These are phyloP conservation scores for Saksenaea oblongispora DNA, from an alignment of 371 early-diverging fungal genomes.

Conservation along the genomic window DNA sequence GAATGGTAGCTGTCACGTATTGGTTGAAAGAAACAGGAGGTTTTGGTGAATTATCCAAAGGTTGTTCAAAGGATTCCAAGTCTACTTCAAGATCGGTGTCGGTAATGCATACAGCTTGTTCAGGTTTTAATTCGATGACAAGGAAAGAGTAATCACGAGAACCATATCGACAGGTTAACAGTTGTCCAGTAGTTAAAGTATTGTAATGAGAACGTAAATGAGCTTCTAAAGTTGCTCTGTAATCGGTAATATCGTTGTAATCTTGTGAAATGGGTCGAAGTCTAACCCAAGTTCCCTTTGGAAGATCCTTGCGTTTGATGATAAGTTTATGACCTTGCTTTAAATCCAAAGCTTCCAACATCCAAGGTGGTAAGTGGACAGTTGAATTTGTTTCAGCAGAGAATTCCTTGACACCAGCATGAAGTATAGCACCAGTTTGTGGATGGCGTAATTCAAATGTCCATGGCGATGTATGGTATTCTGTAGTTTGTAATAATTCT, in stretches of 20 bases:
- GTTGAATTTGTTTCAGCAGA: conserved; percentile 50
- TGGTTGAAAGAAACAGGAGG: neutral
- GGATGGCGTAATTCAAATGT: conserved; percentile 68
- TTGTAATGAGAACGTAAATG: conserved; percentile 74
- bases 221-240: conserved; percentile 73
- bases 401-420: conserved; percentile 84
- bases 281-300: conserved; percentile 72
- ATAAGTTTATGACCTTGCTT: conserved; percentile 44
- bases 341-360: conserved; percentile 47
- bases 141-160: conserved; percentile 56
- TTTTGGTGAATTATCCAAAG: neutral
- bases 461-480: conserved; percentile 62
- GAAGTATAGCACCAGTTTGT: conserved; percentile 40
- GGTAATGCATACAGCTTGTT: conserved; percentile 65
- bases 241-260: conserved; percentile 67
- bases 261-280: conserved; percentile 61
- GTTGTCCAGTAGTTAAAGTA: conserved; percentile 71
- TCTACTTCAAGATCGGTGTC: conserved; percentile 89
- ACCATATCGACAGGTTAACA: conserved; percentile 63
- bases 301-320: conserved; percentile 53
- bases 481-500: conserved; percentile 37
- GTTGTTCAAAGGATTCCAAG: conserved; percentile 55
- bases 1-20: conserved; percentile 4
- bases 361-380: conserved; percentile 64
- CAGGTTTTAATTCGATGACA: conserved; percentile 71